phyloP scores from a whole-genome alignment of 2,329 filamentous ascomycete species.

The Penicillium sp. region DNA sequence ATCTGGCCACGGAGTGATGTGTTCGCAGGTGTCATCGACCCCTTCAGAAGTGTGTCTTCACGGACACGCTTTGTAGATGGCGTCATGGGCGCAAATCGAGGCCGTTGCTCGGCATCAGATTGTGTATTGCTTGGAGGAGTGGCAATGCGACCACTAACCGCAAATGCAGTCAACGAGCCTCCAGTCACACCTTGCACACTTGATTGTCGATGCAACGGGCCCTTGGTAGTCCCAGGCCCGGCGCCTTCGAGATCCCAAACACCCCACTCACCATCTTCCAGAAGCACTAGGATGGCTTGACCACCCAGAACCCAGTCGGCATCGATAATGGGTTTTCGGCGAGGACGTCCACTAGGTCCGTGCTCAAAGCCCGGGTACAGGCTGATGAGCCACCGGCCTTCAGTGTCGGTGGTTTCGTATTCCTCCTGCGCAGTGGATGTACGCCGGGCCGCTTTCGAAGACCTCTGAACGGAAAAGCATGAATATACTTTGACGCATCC shows the following conservation, averaged over 20 bases:
- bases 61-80: slow-evolving; percentile 48
- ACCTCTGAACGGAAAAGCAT: slow-evolving; percentile 43
- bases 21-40: slow-evolving; percentile 27
- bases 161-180: slow-evolving; percentile 43
- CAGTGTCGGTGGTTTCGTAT: slow-evolving; percentile 31
- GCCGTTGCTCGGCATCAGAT: slow-evolving; percentile 31
- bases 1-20: slow-evolving; percentile 42
- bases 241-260: slow-evolving; percentile 50
- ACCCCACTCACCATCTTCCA: slow-evolving; percentile 50
- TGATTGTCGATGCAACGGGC: slow-evolving; percentile 38
- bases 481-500: slow-evolving; percentile 59
- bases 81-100: slow-evolving; percentile 47
- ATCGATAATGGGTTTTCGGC: slow-evolving; percentile 45
- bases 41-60: slow-evolving; percentile 46
- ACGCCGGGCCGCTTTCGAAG: slow-evolving; percentile 27
- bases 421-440: slow-evolving; percentile 32
- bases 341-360: slow-evolving; percentile 27
- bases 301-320: slow-evolving; percentile 48
- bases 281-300: slow-evolving; percentile 44
- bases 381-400: slow-evolving; percentile 46
- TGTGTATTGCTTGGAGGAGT: slow-evolving; percentile 27
- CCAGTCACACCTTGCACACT: slow-evolving; percentile 41
- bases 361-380: slow-evolving; percentile 44
- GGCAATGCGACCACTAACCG: slow-evolving; percentile 42
- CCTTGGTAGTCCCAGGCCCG: slow-evolving; percentile 41